Evolutionary conservation across 345 rosid genomes (phyloP), one percentile per base, ranked within the genome.

Genomic region (Cardamine occulta): DNA sequence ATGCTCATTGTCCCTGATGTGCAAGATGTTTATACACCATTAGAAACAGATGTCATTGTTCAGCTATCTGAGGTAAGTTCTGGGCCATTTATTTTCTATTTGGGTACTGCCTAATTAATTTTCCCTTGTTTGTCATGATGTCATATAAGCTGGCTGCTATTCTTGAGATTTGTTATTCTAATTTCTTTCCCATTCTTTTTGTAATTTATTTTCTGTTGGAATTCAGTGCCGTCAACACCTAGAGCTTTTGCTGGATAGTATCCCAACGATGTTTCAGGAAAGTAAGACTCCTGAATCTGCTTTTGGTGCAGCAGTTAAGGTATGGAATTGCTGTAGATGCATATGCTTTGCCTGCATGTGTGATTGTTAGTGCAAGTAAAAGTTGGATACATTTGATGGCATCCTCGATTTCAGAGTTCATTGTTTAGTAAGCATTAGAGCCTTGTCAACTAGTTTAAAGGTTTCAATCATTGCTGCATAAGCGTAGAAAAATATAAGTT

Each of bases 1-100:
- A 93, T 93, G 98, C 91, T 93, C 62, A 88, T 93, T 68, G 93
- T 91, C 70, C 98, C 98, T 31, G 98, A 93, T 76, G 77, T 93
- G 63, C 87, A 89, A 86, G 98, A 93, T 85, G 98, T 93, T 34
- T 93, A 93, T 76, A 93, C 98, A 72, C 98, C 98, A 29, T 79
- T 93, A 70, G 82, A 89, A 78, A 84, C 91, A 53, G 98, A 93
- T 84, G 88, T 93, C 53, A 79, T 93, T 72, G 97, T 93, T 75
- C 91, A 83, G 39, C 87, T 91, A 69, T 86, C 97, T 57, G 97
- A 93, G 91, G 98, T 91, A 65, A 84, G 88, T 63, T 42, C 39
- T 69, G n/a, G 24, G 31, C 34, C 75, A 54, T 48, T 68, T 59
- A 9, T 13, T 69, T 52, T 73, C 24, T 64, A 39, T 26, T n/a